Evolutionary conservation across 192 early-diverging fungal species (phyloP).

Genomic region (Spizellomyces sp.): DNA sequence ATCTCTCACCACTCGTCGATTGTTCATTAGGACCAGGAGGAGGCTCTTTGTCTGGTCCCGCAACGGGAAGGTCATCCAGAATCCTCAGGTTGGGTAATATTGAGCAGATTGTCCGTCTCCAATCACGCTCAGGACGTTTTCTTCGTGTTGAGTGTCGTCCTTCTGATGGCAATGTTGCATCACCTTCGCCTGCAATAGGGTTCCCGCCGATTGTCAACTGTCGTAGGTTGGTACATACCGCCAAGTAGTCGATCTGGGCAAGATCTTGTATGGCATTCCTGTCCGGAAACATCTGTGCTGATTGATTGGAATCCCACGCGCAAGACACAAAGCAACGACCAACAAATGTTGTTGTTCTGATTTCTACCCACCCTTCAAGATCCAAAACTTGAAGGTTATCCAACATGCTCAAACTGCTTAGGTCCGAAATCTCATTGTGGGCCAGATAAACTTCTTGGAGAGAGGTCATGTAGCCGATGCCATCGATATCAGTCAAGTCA

Average conservation of each 20-base stretch:
- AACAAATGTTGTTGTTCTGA: background rate
- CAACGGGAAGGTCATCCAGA: conserved; percentile 36
- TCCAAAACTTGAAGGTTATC: conserved; percentile 47
- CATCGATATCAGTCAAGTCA: conserved; percentile 41
- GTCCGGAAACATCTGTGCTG: background rate
- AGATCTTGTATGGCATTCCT: conserved; percentile 41
- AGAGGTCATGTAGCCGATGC: conserved; percentile 34
- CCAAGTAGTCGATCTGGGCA: conserved; percentile 48
- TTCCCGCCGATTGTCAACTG: conserved; percentile 42
- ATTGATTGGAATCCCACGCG: background rate
- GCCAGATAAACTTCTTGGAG: conserved; percentile 47
- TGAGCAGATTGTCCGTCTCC: conserved; percentile 7
- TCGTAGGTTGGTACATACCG: conserved; percentile 34
- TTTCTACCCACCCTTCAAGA: conserved; percentile 48
- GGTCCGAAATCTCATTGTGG: conserved; percentile 47
- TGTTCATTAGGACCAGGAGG: no score
- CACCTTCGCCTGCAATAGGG: conserved; percentile 26
- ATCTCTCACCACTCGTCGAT: no score
- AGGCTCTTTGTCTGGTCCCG: background rate
- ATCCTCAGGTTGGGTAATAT: conserved; percentile 31
- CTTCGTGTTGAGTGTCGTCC: background rate
- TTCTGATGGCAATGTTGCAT: background rate
- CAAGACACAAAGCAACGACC: background rate
- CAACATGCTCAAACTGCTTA: conserved; percentile 41
- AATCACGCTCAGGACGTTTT: background rate